phyloP scores from a whole-genome alignment of 768 basidiomycete genomes.

The Cystofilobasidium bisporidii region DNA sequence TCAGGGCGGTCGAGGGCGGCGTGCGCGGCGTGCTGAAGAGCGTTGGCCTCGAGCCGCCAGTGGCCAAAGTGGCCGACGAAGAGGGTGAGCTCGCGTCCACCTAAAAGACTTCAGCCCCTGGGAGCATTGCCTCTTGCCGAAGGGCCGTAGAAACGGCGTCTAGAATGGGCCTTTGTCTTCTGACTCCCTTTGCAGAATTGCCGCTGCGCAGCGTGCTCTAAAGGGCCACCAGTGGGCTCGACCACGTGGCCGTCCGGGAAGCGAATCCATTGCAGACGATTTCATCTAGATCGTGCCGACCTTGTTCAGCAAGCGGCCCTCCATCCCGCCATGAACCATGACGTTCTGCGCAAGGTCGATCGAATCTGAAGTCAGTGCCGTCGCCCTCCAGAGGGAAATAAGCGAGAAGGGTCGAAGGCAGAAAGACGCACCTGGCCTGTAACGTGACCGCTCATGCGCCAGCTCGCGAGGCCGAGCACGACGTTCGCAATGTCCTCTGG shows the following conservation, averaged over 20 bases:
- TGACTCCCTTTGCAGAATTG: neutral
- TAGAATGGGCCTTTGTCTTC: neutral
- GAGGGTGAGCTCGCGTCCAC: neutral
- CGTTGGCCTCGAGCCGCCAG: constrained; percentile 12
- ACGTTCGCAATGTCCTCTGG: constrained; percentile 59
- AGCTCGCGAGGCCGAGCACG: constrained; percentile 54
- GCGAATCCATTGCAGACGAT: no score
- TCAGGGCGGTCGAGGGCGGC: constrained; percentile 5
- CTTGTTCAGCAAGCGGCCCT: constrained; percentile 52
- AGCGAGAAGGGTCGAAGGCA: no score
- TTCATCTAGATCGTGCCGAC: neutral
- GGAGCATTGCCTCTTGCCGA: no score
- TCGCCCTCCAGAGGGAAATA: no score
- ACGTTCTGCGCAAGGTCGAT: constrained; percentile 33
- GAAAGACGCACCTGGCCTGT: constrained; percentile 49
- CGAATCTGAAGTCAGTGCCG: no score
- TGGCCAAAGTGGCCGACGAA: neutral
- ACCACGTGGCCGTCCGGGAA: no score
- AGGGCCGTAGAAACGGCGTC: no score
- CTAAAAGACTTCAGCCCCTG: neutral
- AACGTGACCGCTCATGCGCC: constrained; percentile 57
- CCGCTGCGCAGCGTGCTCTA: neutral
- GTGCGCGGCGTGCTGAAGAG: neutral
- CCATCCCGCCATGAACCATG: constrained; percentile 70
- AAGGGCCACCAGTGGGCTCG: no score